Evolutionary conservation across 208 protist species (phyloP), one percentile per base, ranked within the genome.

Genomic region (Crithidia acanthocephali): DNA sequence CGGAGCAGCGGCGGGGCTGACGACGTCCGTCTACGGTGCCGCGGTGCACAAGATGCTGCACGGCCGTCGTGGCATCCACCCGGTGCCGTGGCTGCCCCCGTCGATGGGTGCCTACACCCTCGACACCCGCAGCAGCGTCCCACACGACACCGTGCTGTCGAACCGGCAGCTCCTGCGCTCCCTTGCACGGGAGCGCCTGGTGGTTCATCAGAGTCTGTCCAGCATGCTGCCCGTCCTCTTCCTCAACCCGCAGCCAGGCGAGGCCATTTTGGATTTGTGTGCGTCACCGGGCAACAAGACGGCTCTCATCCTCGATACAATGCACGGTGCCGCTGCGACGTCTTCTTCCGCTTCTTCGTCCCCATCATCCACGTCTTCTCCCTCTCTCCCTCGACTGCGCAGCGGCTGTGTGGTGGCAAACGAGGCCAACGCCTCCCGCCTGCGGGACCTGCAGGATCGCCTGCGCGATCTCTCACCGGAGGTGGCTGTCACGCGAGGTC

Each of bases 241-340:
- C 25, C 80, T 97, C 11, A 69, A 87, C 23, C 84, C 87, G 8
- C 79, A 82, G 30, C 88, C 81, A 2, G 82, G 81, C 11, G 88
- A 96, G 44, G 25, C 67, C 3, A 71, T 97, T 25, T 68, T 97
- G 13, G 93, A 97, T 68, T 23, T 96, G 60, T 97, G 93, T 60
- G 91, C 93, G 13, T 72, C 93, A 7, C 93, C 93, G 9, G 93
- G 93, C 25, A 88, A 80, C 59, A 97, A 97, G 77, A 84, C 84
- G 13, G 69, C 66, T 10, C 72, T 92, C 28, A 66, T 93, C 25
- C 50, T 90, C 8, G 91, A 95, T 72, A 80, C 80, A 61, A 76
- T 87, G 56, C 69, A 68, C 58, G 68, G 62, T 7, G 18, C 48
- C 16, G 25, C 30, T 6, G 52, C 30, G 11, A 59, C 44, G 0